These are phyloP conservation scores for Plasmodium malariae DNA, from an alignment of 169 alveolate species.

Conservation along the genomic window DNA sequence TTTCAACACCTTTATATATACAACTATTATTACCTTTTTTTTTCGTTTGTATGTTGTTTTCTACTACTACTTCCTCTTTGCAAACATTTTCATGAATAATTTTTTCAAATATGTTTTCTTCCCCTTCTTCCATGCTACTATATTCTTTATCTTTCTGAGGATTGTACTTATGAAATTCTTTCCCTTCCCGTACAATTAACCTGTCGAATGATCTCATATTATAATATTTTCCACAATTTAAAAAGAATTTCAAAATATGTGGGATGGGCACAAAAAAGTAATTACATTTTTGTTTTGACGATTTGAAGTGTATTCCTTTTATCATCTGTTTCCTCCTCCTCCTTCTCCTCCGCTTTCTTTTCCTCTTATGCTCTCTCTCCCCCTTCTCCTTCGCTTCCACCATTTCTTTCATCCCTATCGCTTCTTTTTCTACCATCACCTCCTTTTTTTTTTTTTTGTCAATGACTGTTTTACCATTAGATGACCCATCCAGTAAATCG, in stretches of 20 bases:
- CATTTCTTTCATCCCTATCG: too few species aligned
- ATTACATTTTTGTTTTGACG: conserved; percentile 19
- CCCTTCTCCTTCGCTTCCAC: background rate
- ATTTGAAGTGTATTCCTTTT: conserved; percentile 26
- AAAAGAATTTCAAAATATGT: conserved; percentile 26
- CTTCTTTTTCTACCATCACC: too few species aligned
- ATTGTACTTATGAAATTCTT: too few species aligned
- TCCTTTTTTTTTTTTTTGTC: too few species aligned
- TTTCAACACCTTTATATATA: too few species aligned
- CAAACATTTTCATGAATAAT: background rate
- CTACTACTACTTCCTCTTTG: background rate
- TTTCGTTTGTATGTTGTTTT: too few species aligned
- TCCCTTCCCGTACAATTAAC: background rate
- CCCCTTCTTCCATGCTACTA: background rate
- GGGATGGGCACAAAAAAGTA: conserved; percentile 30
- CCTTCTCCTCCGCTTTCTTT: background rate
- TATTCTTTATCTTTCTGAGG: too few species aligned
- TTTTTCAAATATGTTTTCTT: background rate
- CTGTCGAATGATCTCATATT: background rate
- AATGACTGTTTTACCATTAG: too few species aligned
- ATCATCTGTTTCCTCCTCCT: background rate
- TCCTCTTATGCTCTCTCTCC: background rate
- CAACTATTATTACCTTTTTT: too few species aligned
- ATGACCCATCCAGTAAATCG: too few species aligned
- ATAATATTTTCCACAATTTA: conserved; percentile 5